Evolutionary conservation across 148 eudicot genomes (phyloP).

Genomic region (Rhododendron vialii): DNA sequence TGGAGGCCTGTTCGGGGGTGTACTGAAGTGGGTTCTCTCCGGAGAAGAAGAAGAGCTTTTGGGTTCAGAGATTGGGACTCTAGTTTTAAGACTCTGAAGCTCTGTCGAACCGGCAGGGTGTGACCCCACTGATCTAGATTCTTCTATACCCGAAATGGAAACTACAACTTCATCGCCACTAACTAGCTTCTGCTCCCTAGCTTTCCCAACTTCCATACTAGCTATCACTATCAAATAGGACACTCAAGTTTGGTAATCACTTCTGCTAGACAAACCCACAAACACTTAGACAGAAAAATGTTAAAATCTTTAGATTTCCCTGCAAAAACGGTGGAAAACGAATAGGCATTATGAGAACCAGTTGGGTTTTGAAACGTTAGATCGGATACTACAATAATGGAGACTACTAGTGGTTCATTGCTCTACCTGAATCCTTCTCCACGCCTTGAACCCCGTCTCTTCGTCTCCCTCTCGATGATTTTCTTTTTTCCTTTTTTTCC

Average conservation of each 20-base stretch:
- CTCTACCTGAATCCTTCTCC: neutral
- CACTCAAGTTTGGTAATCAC: neutral
- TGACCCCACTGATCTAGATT: neutral
- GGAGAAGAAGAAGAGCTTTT: constrained; percentile 2
- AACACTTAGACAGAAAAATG: neutral
- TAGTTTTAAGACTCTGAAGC: neutral
- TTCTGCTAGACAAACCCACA: neutral
- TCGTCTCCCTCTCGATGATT: neutral
- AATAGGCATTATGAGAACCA: neutral
- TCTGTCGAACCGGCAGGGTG: neutral
- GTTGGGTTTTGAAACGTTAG: neutral
- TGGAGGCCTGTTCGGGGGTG: constrained; percentile 31
- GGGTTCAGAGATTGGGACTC: constrained; percentile 8
- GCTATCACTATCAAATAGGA: constrained; percentile 5
- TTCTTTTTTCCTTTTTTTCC: too few species aligned
- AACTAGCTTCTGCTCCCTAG: neutral
- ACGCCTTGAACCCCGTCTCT: neutral
- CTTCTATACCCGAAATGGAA: constrained; percentile 22
- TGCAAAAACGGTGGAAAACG: neutral
- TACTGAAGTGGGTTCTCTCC: constrained; percentile 30
- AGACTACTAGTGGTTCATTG: neutral
- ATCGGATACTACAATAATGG: neutral
- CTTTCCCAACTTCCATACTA: constrained; percentile 19
- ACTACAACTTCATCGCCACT: constrained; percentile 25
- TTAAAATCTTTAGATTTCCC: neutral